Base-by-base conservation (phyloP, 2,329 filamentous ascomycete genomes). In the Fusarium setosum region DNA sequence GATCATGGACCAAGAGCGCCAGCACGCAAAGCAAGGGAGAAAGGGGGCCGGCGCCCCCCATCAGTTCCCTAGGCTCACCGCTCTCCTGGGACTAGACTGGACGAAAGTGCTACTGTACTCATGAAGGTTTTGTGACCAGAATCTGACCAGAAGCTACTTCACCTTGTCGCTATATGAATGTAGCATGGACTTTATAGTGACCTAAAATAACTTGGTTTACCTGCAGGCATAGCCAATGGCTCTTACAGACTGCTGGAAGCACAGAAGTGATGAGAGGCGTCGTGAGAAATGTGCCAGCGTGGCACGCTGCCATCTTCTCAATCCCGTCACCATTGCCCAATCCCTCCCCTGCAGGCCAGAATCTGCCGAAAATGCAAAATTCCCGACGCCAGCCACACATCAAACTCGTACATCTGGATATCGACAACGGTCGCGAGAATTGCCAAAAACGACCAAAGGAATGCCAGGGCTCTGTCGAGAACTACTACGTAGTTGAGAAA, bases 1-100 rank as follows among this genome's bases (percentile, higher is more conserved):
- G 69, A 65, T 71, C 51, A 64, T 38, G 55, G 55, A 62, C 59
- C 45, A 59, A 52, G 54, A 24, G 31, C 42, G 26, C 26, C 26
- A 44, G 24, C 53, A 58, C 31, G 31, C 59, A 64, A 53, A 41
- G 48, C 26, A 38, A 21, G 23, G 40, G 58, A 70, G 68, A 71
- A 68, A 61, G 69, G 69, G 68, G 68, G n/a, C n/a, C n/a, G 40
- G 26, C 26, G 8, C 47, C 35, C 59, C 63, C 61, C 61, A 65
- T 59, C 47, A 29, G 61, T 65, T 62, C 61, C 54, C 45, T 45
- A 35, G 58, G 42, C 56, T 56, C 63, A 68, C 62, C 65, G 34
- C 55, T 56, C 44, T 55, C 47, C 45, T 53, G 57, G 48, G 34
- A 52, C 57, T 31, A 26, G 42, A 20, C 34, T 20, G 32, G 47